Percentiles rank a stretch among this genome's conserved stretches.
Evolutionary conservation across 2,329 filamentous ascomycete species (phyloP).

Genomic region (Colletotrichum sidae): DNA sequence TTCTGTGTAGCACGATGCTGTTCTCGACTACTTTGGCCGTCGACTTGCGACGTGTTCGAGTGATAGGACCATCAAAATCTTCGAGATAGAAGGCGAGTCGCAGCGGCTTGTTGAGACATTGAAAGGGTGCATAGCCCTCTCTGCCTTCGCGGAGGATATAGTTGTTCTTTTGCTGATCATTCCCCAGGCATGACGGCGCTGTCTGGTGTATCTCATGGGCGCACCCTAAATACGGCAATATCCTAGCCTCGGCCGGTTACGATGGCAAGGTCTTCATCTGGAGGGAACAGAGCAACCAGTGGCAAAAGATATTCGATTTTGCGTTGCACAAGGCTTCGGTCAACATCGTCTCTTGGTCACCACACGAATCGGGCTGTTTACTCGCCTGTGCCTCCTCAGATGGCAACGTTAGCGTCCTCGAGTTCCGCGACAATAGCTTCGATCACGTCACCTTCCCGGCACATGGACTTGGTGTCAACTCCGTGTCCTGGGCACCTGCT

Average conservation of each 20-base stretch:
- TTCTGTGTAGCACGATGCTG: constrained; percentile 84
- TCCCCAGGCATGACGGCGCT: constrained; percentile 86
- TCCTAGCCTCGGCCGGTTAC: constrained; percentile 94
- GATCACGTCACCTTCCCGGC: constrained; percentile 90
- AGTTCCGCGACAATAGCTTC: constrained; percentile 97
- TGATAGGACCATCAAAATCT: constrained; percentile 99
- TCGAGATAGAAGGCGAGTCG: constrained; percentile 93
- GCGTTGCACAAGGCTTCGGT: constrained; percentile 94
- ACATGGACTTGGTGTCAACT: constrained; percentile 94
- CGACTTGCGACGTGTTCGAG: constrained; percentile 97
- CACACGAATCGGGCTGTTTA: constrained; percentile 93
- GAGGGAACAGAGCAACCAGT: constrained; percentile 84
- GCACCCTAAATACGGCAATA: constrained; percentile 98
- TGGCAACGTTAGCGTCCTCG: constrained; percentile 91
- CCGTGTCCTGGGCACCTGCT: constrained; percentile 93
- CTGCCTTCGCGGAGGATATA: not conserved
- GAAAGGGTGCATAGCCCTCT: constrained; percentile 75
- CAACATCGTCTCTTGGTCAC: constrained; percentile 98
- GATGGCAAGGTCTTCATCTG: constrained; percentile 99
- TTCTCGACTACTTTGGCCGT: constrained; percentile 97
- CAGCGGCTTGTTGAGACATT: constrained; percentile 92
- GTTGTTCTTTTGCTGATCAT: constrained; percentile 6
- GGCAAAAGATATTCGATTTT: constrained; percentile 93
- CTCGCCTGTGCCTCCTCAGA: constrained; percentile 95
- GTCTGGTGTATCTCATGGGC: constrained; percentile 99